Base-by-base conservation (phyloP, 495 filamentous ascomycete genomes). In the Penicillium odoratum region DNA sequence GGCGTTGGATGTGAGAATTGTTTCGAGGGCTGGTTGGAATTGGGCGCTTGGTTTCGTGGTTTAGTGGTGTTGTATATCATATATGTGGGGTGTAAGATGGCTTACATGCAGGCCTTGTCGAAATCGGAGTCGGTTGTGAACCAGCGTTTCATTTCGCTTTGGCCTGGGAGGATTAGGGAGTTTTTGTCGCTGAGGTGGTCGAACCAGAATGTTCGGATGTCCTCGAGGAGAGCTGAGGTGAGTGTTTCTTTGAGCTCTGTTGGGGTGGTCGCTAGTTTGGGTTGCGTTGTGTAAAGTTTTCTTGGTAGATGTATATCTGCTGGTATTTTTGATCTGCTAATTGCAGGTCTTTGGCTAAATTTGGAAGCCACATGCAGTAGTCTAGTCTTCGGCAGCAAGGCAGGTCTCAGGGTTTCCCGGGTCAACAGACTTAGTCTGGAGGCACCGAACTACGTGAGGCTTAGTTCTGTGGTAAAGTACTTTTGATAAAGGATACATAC, bases 51-150 rank as follows among this genome's bases (percentile, higher is more conserved):
- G 18, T 15, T 36, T 15, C 40, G 31, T 21, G 31, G 11, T 15
- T 7, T 10, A 10, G 9, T 25, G 48, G 31, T 10, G 16, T 25
- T 36, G 15, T 36, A 29, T 26, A 4, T 2, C 9, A 16, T 13
- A 13, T 11, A 16, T 33, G 8, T 7, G 40, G 26, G 11, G 26
- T 29, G 15, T 31, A n/a, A 5, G 21, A 28, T 38, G 7, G 30
- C 67, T 54, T 58, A 72, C 71, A 64, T 57, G 56, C 71, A 74
- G 26, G 56, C 52, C 38, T 67, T 33, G 34, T 74, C 71, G 36
- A 74, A 74, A 0, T 54, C 51, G 0, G 51, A 46, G 33, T 72
- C 65, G 5, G 58, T 57, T n/a, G 15, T 56, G 30, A 73, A 73
- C 67, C 69, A 73, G 5, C 56, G 63, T n/a, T 58, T 51, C 62